Percentiles rank a stretch among this genome's conserved stretches.
phyloP scores from a whole-genome alignment of 1,139 yeast species.

The Candida dubliniensis region DNA sequence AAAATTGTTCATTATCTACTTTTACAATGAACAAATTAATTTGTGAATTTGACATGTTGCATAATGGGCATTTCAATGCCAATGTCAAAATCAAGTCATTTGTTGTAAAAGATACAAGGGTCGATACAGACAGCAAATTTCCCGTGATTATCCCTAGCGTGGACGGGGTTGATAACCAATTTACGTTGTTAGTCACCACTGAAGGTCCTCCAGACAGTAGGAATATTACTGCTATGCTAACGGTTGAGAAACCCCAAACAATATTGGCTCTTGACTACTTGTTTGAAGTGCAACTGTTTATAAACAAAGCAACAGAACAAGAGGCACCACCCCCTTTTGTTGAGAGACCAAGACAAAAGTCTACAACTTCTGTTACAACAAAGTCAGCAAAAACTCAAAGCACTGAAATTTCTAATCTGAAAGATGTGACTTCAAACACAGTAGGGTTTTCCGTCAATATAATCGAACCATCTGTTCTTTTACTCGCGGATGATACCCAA shows the following conservation, averaged over 20 bases:
- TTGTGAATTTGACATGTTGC: constrained; percentile 48
- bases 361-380: constrained; percentile 8
- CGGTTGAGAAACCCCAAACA: constrained; percentile 78
- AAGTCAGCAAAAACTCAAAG: constrained; percentile 1
- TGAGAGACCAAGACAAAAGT: constrained; percentile 9
- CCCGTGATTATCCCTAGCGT: constrained; percentile 77
- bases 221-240: constrained; percentile 52
- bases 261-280: constrained; percentile 85
- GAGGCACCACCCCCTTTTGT: not conserved
- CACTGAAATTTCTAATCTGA: not conserved
- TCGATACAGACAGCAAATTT: constrained; percentile 62
- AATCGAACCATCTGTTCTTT: constrained; percentile 73
- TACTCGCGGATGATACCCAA: constrained; percentile 77
- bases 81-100: constrained; percentile 71
- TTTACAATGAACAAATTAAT: constrained; percentile 65
- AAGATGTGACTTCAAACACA: constrained; percentile 4
- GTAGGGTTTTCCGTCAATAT: constrained; percentile 67
- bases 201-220: constrained; percentile 42
- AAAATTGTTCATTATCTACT: constrained; percentile 46
- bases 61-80: constrained; percentile 58
- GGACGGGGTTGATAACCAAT: constrained; percentile 65
- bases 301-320: constrained; percentile 29
- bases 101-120: constrained; percentile 73
- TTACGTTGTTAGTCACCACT: constrained; percentile 54
- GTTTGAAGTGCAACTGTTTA: constrained; percentile 69